These are phyloP conservation scores for Eremochloa ophiuroides DNA, from an alignment of 176 grass and related monocot genomes.

Conservation along the genomic window DNA sequence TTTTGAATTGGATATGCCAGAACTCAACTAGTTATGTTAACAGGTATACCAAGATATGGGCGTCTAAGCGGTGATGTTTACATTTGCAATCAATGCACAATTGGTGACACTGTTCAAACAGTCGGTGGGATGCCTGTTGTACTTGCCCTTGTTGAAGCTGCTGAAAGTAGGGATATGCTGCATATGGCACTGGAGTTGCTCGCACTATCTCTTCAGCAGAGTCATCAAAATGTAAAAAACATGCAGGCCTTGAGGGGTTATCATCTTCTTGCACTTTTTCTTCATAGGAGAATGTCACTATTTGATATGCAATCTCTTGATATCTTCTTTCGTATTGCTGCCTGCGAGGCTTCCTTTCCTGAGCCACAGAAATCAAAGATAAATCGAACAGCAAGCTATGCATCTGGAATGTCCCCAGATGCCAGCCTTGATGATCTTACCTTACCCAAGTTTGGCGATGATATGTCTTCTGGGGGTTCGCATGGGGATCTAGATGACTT, in stretches of 20 bases:
- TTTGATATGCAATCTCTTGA: conserved; percentile 99
- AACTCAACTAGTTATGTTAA: conserved; percentile 27
- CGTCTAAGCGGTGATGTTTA: conserved; percentile 92
- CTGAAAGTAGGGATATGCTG: conserved; percentile 90
- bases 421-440: conserved; percentile 81
- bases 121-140: conserved; percentile 95
- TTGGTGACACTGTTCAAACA: conserved; percentile 91
- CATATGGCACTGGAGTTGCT: conserved; percentile 94
- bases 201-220: conserved; percentile 89
- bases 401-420: conserved; percentile 62
- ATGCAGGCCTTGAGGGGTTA: conserved; percentile 94
- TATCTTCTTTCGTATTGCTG: conserved; percentile 99
- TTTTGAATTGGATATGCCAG: conserved; percentile 28
- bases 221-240: conserved; percentile 82
- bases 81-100: conserved; percentile 85
- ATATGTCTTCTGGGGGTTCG: conserved; percentile 85
- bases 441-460: conserved; percentile 77
- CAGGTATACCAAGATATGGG: conserved; percentile 98
- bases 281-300: conserved; percentile 80
- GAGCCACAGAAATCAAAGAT: conserved; percentile 76
- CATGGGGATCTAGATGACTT: conserved; percentile 82
- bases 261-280: conserved; percentile 92
- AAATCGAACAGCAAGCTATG: conserved; percentile 64
- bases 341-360: conserved; percentile 93
- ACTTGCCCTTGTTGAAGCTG: conserved; percentile 89